phyloP scores from a whole-genome alignment of 331 rosid genomes.

The Quercus tomentella region DNA sequence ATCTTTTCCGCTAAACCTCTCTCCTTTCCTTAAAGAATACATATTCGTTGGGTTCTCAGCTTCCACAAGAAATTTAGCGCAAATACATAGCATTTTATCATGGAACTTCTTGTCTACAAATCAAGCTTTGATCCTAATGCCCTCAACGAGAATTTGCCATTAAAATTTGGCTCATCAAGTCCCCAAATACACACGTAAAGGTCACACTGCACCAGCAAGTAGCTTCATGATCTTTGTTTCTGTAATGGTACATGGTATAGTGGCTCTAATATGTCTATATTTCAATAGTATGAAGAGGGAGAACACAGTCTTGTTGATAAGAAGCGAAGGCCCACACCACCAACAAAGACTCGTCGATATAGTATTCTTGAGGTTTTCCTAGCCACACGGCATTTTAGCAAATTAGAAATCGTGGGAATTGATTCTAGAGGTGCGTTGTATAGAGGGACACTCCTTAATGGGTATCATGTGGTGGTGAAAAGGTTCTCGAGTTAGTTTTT shows the following conservation, averaged over 20 bases:
- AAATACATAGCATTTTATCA: not conserved
- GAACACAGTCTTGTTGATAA: not conserved
- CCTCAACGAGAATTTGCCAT: not conserved
- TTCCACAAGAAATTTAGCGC: not conserved
- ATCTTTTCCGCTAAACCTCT: not conserved
- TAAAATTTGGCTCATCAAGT: not conserved
- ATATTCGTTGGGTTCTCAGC: constrained; percentile 10
- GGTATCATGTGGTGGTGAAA: not conserved
- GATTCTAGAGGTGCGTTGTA: not conserved
- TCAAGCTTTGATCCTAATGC: not conserved
- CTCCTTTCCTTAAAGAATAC: constrained; percentile 9
- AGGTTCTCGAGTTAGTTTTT: not conserved
- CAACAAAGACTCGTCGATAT: not conserved
- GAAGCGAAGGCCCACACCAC: not conserved
- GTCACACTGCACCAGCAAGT: not conserved
- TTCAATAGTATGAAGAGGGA: not conserved
- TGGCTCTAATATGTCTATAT: not conserved
- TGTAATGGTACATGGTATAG: not conserved
- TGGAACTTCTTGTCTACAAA: not conserved
- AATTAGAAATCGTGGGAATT: not conserved
- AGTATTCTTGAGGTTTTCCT: not conserved
- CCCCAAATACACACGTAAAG: not conserved
- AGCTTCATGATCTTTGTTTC: constrained; percentile 11
- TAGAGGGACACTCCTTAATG: not conserved
- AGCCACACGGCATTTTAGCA: not conserved